Base-by-base conservation (phyloP, 805 yeast genomes). In the Saccharomycopsis babjevae region DNA sequence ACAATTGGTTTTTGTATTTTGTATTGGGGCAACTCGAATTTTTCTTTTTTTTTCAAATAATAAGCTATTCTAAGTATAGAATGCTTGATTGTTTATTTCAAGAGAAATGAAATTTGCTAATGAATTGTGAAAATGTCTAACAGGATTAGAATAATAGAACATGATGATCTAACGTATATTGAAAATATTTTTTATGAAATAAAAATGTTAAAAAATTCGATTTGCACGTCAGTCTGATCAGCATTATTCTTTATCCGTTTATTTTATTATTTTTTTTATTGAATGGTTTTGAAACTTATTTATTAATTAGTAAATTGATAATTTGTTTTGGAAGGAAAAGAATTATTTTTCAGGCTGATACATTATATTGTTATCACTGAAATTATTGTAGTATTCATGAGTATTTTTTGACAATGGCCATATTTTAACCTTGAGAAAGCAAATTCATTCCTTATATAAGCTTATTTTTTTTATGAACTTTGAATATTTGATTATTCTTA, bases 171-270 rank as follows among this genome's bases (percentile, higher is more conserved):
- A 34, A 22, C 52, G 52, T 46, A 22, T 11, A 46, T 22, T 46
- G 30, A 25, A 46, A 46, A 15, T 39, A 38, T 13, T 50, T 30
- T 52, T 40, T 13, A 34, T 52, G 60, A 52, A 39, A 58, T 34
- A 34, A 36, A 38, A 15, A 28, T 20, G 39, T 54, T 28, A 20
- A 56, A 36, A 43, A 50, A 57, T 60, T 56, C 64, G 67, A 65
- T 65, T 65, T 65, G 66, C 67, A 65, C 61, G 66, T 65, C 65
- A 63, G 66, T 58, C 66, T 65, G 66, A 64, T 60, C 25, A 36
- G 18, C 7, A 57, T 55, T 55, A 32, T 25, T 54, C 38, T 30
- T 20, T 6, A 15, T 10, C 20, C 28, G 7, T 46, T 28, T 22
- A 46, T 46, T 46, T 3, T 46, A 46, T 11, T 46, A 15, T 13